Evolutionary conservation across 2,329 filamentous ascomycete genomes (phyloP).

Genomic region (Davidsoniella virescens): DNA sequence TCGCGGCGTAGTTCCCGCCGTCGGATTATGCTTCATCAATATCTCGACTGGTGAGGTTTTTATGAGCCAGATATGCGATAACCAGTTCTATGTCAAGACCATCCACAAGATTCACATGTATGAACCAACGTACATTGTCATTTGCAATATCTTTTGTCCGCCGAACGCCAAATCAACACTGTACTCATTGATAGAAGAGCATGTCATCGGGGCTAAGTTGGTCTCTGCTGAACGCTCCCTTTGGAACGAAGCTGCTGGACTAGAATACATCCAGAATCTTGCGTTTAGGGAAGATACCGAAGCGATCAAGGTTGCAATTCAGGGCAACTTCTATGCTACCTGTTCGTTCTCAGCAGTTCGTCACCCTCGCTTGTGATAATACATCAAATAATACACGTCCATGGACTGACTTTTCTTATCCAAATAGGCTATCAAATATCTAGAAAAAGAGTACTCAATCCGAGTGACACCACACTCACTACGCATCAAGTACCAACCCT

Average conservation of each 20-base stretch:
- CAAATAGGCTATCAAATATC: conserved; percentile 58
- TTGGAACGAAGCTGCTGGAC: conserved; percentile 65
- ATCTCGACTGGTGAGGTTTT: conserved; percentile 69
- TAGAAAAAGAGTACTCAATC: conserved; percentile 52
- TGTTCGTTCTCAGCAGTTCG: conserved; percentile 74
- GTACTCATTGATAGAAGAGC: conserved; percentile 56
- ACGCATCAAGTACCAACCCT: conserved; percentile 71
- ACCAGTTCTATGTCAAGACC: conserved; percentile 77
- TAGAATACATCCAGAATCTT: conserved; percentile 64
- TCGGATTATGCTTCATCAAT: conserved; percentile 79
- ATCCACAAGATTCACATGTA: conserved; percentile 74
- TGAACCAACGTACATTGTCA: conserved; percentile 62
- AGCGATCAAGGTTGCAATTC: conserved; percentile 60
- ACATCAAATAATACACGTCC: neutral
- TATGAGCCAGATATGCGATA: conserved; percentile 83
- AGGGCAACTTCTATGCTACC: conserved; percentile 73
- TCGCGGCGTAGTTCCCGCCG: conserved; percentile 67
- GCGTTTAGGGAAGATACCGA: conserved; percentile 68
- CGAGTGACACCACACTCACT: conserved; percentile 66
- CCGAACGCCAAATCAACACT: conserved; percentile 57
- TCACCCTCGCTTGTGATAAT: neutral
- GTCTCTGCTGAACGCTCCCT: conserved; percentile 51
- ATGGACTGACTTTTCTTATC: conserved; percentile 11
- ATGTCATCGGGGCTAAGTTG: conserved; percentile 45
- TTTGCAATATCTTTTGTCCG: conserved; percentile 51